phyloP scores from a whole-genome alignment of 495 filamentous ascomycete genomes.

The Neurospora sp. region DNA sequence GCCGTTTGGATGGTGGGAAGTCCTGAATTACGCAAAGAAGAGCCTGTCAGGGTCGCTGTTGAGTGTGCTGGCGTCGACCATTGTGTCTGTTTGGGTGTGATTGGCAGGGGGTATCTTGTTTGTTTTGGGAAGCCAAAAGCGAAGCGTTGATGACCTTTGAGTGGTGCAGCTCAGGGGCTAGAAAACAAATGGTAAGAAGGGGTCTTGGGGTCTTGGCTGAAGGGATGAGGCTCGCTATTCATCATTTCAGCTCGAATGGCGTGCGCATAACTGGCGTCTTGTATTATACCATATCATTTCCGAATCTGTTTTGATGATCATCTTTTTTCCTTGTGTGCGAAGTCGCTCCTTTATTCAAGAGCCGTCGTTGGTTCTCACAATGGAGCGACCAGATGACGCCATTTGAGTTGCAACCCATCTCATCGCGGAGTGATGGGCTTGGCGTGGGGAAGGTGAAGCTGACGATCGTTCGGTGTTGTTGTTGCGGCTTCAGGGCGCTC shows the following conservation, averaged over 20 bases:
- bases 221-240: neutral
- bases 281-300: neutral
- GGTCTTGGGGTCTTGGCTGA: neutral
- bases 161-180: neutral
- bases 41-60: slow-evolving; percentile 13
- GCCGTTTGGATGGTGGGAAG: too few species aligned
- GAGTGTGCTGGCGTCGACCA: slow-evolving; percentile 3
- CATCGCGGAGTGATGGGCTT: slow-evolving; percentile 5
- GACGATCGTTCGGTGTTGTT: neutral
- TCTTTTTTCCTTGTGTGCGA: neutral
- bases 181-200: neutral
- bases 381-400: neutral
- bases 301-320: neutral
- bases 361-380: neutral
- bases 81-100: neutral
- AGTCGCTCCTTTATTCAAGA: neutral
- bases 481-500: neutral
- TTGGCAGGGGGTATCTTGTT: neutral
- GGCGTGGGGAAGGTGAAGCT: slow-evolving; percentile 12
- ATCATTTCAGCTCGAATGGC: neutral
- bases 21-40: slow-evolving; percentile 10
- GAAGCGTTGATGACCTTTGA: neutral
- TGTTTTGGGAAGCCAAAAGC: neutral
- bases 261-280: neutral
- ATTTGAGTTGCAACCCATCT: neutral